Percentiles rank a stretch among this genome's conserved stretches.
Evolutionary conservation across 2,329 filamentous ascomycete species (phyloP).

Genomic region (Aureobasidium sp.): DNA sequence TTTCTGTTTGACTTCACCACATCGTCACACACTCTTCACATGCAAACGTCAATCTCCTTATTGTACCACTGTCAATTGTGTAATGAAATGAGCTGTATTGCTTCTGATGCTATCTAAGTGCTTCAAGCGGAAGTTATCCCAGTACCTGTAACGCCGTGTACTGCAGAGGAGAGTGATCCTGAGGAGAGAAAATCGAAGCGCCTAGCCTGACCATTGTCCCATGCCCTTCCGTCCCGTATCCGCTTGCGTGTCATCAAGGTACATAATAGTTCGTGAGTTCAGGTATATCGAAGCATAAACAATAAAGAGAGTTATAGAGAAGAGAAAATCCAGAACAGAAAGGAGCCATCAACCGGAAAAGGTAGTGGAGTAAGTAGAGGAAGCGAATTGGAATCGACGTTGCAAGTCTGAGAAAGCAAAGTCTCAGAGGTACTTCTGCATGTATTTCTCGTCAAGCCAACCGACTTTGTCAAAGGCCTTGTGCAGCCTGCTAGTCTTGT

Average conservation of each 20-base stretch:
- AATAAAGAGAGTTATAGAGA: background rate
- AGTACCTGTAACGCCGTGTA: background rate
- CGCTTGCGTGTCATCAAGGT: constrained; percentile 2
- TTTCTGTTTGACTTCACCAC: background rate
- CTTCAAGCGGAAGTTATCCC: background rate
- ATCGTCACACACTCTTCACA: background rate
- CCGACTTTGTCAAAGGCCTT: constrained; percentile 79
- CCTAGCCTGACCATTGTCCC: background rate
- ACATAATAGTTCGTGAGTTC: constrained; percentile 5
- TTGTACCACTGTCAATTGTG: background rate
- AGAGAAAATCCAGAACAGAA: background rate
- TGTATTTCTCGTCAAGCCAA: constrained; percentile 56
- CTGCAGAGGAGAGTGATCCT: background rate
- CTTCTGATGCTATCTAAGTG: background rate
- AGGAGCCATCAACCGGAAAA: background rate
- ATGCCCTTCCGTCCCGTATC: background rate
- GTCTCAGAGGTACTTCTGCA: constrained; percentile 17
- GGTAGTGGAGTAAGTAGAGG: background rate
- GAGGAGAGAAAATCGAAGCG: background rate
- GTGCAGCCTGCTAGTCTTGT: constrained; percentile 93
- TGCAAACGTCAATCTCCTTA: background rate
- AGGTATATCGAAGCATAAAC: background rate
- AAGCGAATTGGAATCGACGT: background rate
- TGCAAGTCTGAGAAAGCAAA: background rate
- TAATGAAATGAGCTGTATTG: background rate